Evolutionary conservation across 805 yeast genomes (phyloP).

Genomic region (Pichia membranifaciens): DNA sequence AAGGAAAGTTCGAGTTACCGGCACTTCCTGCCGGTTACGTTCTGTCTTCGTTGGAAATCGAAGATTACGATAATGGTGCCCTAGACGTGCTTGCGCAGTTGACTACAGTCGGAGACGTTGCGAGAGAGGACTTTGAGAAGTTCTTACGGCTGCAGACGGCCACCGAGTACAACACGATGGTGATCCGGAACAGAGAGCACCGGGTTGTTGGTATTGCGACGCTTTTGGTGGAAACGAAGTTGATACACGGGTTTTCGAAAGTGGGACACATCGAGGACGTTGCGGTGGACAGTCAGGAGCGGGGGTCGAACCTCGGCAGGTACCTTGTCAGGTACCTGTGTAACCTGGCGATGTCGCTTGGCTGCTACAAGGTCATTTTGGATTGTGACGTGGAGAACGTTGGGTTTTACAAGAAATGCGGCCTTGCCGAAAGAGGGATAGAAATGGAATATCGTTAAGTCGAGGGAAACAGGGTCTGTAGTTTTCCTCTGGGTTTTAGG

Average conservation of each 20-base stretch:
- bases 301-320: conserved; percentile 78
- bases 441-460: conserved; percentile 57
- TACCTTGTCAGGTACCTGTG: conserved; percentile 58
- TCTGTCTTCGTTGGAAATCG: conserved; percentile 48
- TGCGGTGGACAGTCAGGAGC: conserved; percentile 67
- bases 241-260: conserved; percentile 76
- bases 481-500: too few species aligned
- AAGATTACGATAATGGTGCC: conserved; percentile 61
- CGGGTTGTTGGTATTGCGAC: conserved; percentile 79
- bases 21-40: conserved; percentile 56
- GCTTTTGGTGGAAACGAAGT: conserved; percentile 70
- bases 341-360: conserved; percentile 48
- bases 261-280: conserved; percentile 97
- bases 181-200: conserved; percentile 49
- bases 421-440: conserved; percentile 56
- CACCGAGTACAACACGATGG: conserved; percentile 58
- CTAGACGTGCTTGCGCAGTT: conserved; percentile 57
- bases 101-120: conserved; percentile 78
- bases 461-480: neutral
- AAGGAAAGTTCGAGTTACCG: neutral
- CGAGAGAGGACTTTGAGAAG: conserved; percentile 41
- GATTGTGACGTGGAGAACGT: conserved; percentile 84
- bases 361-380: conserved; percentile 83
- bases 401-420: conserved; percentile 86
- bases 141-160: conserved; percentile 56